Percentiles rank a stretch among this genome's conserved stretches.
Evolutionary conservation across 805 yeast genomes (phyloP).

Genomic region (Saccharomyces jurei): DNA sequence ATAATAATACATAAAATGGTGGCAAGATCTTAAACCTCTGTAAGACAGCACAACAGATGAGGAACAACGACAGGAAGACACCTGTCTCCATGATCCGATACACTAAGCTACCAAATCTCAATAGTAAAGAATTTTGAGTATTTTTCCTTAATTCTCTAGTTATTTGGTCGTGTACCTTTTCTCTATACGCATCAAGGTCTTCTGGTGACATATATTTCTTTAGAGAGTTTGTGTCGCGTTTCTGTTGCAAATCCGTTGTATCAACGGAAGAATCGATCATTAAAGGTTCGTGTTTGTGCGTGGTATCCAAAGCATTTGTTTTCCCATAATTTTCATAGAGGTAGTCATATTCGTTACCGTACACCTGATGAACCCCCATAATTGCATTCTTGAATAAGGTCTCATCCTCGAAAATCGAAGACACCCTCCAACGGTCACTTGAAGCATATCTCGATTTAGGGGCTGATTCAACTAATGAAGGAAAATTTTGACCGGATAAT

Average conservation of each 20-base stretch:
- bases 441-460: constrained; percentile 55
- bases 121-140: constrained; percentile 9
- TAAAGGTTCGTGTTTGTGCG: constrained; percentile 9
- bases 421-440: constrained; percentile 37
- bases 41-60: constrained; percentile 22
- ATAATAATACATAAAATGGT: constrained; percentile 26
- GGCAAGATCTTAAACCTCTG: constrained; percentile 29
- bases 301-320: background rate
- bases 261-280: constrained; percentile 18
- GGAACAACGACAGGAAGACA: constrained; percentile 30
- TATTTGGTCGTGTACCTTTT: constrained; percentile 22
- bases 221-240: constrained; percentile 8
- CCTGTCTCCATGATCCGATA: constrained; percentile 35
- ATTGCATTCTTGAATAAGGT: constrained; percentile 37
- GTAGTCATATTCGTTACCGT: constrained; percentile 10
- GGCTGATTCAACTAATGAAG: constrained; percentile 73
- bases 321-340: constrained; percentile 8
- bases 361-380: constrained; percentile 41
- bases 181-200: constrained; percentile 19
- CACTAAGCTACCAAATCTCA: constrained; percentile 24
- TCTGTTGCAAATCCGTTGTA: background rate
- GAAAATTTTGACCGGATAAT: constrained; percentile 67
- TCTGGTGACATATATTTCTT: constrained; percentile 22
- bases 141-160: constrained; percentile 15
- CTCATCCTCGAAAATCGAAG: constrained; percentile 32